Base-by-base conservation (phyloP, 352 stramenopile species). In the Thalassiosira exigua region DNA sequence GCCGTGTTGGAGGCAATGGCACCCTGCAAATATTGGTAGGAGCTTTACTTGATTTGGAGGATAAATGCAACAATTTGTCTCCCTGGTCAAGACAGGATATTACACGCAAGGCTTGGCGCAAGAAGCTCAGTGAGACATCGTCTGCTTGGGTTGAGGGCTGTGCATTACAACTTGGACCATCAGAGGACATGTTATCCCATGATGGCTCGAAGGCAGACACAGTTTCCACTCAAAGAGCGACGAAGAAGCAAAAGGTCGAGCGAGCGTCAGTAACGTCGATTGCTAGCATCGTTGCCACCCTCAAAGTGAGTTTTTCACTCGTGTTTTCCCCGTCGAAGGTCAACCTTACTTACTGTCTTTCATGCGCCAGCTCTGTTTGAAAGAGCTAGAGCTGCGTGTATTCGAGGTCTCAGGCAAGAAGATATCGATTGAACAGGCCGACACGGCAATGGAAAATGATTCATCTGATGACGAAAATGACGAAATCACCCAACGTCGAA, bases 31-130 rank as follows among this genome's bases (percentile, higher is more conserved):
- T 80, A 1, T 66, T 92, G 3, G 80, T 88, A 11, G 77, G 74
- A n/a, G 68, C 87, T 48, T 75, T 93, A 26, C 51, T 90, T 32
- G 51, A 80, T 33, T 33, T 92, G 9, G 88, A 93, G 75, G 65
- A 85, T 26, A 65, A 78, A 17, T 82, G 85, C 44, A 79, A 93
- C 57, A 48, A 72, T 27, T 70, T 93, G 9, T 73, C 68, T 26
- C 76, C 73, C 12, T 90, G 71, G 79, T 64, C 73, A 59, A 73
- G 61, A n/a, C 52, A 78, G 33, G 79, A 85, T 36, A 75, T 71
- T 0, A 74, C 73, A 57, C 74, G 88, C 42, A 73, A 79, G 24
- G 50, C 24, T 26, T 92, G 85, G 88, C 82, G 82, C 36, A 70
- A 75, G 19, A 67, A 80, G 46, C 53, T 93, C 42, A 86, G 79